A percentile compares a stretch with the other conserved stretches of the same genome.
Conservation (phyloP, 352 stramenopile genomes). For the Thalassiosira mediterranea region DNA sequence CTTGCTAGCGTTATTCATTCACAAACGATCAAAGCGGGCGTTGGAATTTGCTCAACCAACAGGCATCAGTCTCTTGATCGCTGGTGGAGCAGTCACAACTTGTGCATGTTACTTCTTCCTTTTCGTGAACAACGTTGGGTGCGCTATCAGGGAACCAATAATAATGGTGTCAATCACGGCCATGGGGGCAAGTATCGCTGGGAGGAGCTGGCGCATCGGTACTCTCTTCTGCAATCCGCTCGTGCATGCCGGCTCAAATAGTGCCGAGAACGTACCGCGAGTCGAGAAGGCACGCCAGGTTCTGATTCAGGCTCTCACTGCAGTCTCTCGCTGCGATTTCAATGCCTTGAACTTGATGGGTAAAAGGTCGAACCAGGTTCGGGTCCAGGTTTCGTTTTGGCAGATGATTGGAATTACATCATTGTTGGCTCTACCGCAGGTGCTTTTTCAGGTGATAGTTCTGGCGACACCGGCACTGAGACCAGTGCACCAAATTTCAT, state of each 20-base stretch:
- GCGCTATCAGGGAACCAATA: constrained; percentile 25
- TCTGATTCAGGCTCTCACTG: constrained; percentile 21
- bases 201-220: constrained; percentile 33
- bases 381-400: constrained; percentile 18
- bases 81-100: constrained; percentile 16
- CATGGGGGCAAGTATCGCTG: constrained; percentile 34
- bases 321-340: constrained; percentile 14
- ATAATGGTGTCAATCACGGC: constrained; percentile 40
- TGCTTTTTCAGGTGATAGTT: constrained; percentile 33
- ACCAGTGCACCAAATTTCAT: neutral
- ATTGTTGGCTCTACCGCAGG: constrained; percentile 24
- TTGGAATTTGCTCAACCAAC: constrained; percentile 41
- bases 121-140: constrained; percentile 27
- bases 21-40: constrained; percentile 23
- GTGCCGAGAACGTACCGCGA: neutral
- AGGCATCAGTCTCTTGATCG: constrained; percentile 24
- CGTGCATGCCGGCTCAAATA: neutral
- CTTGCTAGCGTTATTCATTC: constrained; percentile 15
- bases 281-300: constrained; percentile 17
- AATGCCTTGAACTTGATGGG: neutral
- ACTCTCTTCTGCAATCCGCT: constrained; percentile 38
- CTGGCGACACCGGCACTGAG: constrained; percentile 16
- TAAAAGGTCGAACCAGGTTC: constrained; percentile 4
- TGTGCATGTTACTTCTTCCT: constrained; percentile 32
- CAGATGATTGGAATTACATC: constrained; percentile 32